Evolutionary conservation across 1,284 basidiomycete species (phyloP).

Genomic region (Irpex lacteus): DNA sequence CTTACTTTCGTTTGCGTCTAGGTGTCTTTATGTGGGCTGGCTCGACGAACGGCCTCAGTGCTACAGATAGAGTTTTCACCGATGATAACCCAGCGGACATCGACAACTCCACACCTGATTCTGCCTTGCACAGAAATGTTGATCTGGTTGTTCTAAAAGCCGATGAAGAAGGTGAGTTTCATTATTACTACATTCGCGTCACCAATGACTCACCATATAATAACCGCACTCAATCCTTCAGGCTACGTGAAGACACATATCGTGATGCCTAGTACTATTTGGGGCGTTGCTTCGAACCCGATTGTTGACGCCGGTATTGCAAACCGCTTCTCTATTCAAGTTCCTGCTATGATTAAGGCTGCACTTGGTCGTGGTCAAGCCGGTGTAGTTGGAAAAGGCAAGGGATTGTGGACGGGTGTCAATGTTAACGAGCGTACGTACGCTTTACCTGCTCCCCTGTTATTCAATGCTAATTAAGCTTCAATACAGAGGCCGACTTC

Average conservation of each 20-base stretch:
- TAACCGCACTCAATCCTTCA: not conserved
- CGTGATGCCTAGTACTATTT: not conserved
- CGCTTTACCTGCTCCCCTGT: not conserved
- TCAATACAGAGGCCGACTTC: not conserved
- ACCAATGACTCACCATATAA: too few relatives aligned
- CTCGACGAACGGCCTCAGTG: not conserved
- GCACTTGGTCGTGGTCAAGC: not conserved
- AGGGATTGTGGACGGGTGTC: not conserved
- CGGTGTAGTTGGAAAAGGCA: not conserved
- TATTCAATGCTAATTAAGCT: constrained; percentile 1
- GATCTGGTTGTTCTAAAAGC: not conserved
- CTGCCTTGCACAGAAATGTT: not conserved
- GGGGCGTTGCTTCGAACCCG: not conserved
- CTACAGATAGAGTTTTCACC: not conserved
- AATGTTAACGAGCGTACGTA: not conserved
- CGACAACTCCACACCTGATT: not conserved
- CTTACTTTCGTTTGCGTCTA: not conserved
- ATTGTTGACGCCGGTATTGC: not conserved
- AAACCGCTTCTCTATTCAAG: not conserved
- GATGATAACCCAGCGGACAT: not conserved
- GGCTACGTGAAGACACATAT: not conserved
- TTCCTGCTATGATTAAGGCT: not conserved
- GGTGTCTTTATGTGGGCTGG: not conserved
- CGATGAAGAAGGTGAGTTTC: not conserved
- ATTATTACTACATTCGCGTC: not conserved